Conservation (phyloP, 2,329 filamentous ascomycete species). For the Colletotrichum siamense region DNA sequence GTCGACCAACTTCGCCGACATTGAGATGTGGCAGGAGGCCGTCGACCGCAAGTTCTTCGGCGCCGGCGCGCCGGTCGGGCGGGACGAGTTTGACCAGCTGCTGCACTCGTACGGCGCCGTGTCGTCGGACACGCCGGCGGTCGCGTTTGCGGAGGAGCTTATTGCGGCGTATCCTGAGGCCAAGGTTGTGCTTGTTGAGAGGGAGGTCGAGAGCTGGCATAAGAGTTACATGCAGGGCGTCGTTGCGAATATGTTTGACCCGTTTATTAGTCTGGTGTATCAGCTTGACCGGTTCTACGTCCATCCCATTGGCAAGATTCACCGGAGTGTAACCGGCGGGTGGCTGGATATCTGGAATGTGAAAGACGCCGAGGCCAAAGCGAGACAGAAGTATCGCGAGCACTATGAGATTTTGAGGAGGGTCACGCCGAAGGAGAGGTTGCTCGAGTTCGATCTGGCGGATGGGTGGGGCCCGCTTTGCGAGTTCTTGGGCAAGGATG, state of each 20-base stretch:
- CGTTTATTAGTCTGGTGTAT: not conserved
- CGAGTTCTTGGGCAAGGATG: conserved; percentile 19
- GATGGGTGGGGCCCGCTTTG: conserved; percentile 25
- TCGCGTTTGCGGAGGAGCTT: conserved; percentile 40
- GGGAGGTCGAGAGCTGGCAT: conserved; percentile 33
- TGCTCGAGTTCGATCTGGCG: conserved; percentile 21
- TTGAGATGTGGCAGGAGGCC: conserved; percentile 27
- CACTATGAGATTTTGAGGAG: conserved; percentile 7
- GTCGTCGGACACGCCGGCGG: conserved; percentile 43
- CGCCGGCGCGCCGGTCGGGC: conserved; percentile 6
- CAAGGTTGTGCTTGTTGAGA: conserved; percentile 41
- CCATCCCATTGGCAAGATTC: conserved; percentile 7
- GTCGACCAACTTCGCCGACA: conserved; percentile 25
- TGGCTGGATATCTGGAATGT: conserved; percentile 5
- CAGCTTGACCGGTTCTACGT: conserved; percentile 1
- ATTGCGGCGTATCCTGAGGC: conserved; percentile 47
- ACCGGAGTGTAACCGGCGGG: not conserved
- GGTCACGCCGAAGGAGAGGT: conserved; percentile 17
- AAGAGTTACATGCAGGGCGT: conserved; percentile 19
- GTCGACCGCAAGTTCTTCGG: conserved; percentile 25
- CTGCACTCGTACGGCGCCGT: conserved; percentile 33
- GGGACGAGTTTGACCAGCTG: conserved; percentile 24
- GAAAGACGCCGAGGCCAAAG: not conserved
- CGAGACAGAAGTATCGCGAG: conserved; percentile 1
- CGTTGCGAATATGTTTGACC: conserved; percentile 3